These are phyloP conservation scores for Rosa rugosa DNA, from an alignment of 306 rosid species.

Conservation along the genomic window DNA sequence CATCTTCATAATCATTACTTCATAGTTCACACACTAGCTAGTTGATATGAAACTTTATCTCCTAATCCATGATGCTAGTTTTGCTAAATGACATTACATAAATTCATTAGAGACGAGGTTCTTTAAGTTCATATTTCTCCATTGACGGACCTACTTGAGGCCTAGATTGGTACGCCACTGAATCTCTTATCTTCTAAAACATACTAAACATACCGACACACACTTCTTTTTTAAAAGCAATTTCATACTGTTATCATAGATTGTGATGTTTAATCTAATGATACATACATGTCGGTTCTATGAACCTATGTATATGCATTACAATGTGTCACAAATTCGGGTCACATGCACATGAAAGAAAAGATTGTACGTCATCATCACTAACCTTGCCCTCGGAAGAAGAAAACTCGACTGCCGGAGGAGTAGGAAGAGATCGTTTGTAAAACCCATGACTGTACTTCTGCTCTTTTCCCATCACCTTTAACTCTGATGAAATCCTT, in stretches of 20 bases:
- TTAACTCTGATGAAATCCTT: not conserved
- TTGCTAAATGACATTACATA: too few species aligned
- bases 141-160: too few species aligned
- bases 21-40: too few species aligned
- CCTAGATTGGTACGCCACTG: too few species aligned
- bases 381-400: conserved; percentile 39
- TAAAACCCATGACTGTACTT: conserved; percentile 22
- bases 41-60: too few species aligned
- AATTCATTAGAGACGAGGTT: too few species aligned
- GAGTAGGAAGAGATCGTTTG: conserved; percentile 34
- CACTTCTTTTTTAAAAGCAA: not conserved
- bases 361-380: not conserved
- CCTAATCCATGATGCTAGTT: too few species aligned
- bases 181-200: too few species aligned
- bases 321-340: not conserved
- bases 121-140: too few species aligned
- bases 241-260: too few species aligned
- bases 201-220: too few species aligned
- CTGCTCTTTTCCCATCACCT: not conserved
- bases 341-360: not conserved
- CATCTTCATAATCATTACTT: too few species aligned
- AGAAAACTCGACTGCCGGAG: conserved; percentile 39
- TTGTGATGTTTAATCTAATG: not conserved
- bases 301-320: not conserved
- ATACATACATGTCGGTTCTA: not conserved